Evolutionary conservation across 331 rosid species (phyloP), one percentile per base, ranked within the genome.

Genomic region (Acacia pycnantha): DNA sequence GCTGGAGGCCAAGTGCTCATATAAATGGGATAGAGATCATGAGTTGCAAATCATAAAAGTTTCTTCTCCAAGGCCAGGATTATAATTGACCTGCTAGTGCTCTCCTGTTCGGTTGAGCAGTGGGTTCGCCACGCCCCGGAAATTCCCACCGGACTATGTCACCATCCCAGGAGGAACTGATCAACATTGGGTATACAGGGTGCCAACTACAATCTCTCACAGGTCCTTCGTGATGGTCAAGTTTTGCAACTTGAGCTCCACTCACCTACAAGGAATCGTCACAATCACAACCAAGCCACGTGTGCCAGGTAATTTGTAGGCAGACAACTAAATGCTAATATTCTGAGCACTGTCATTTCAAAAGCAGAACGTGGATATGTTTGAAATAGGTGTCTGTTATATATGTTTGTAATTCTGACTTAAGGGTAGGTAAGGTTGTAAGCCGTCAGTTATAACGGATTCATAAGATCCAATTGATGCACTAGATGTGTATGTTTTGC

Each of bases 151-250:
- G 81, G 51, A 82, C 87, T 70, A 89, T 76, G 77, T 89, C 90
- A 31, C 90, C 92, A 21, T 89, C 92, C 90, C 92, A 89, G 4
- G 87, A 80, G 1, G 92, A 89, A 70, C 82, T 70, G 73, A 89
- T 18, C 82, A 87, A 15, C 83, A 85, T 81, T 13, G 92, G 92
- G 83, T 84, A 85, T 41, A 24, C 8, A 0, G 92, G 92, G 53
- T 89, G 92, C 92, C 90, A 89, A 54, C 87, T 89, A 80, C 90
- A 89, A 66, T 89, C 92, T 81, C 92, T 66, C 11, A 89, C 82
- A 9, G 90, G 90, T 71, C 83, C 87, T 21, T 75, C 83, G 16
- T 89, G 92, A 85, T 89, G 87, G 41, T 87, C 76, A 47, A 89
- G 90, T 85, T 74, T 89, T 22, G 89, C 92, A 74, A 89, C 90